Percentiles rank a stretch among this genome's conserved stretches.
phyloP scores from a whole-genome alignment of 1,284 basidiomycete genomes.

The Papiliotrema laurentii region DNA sequence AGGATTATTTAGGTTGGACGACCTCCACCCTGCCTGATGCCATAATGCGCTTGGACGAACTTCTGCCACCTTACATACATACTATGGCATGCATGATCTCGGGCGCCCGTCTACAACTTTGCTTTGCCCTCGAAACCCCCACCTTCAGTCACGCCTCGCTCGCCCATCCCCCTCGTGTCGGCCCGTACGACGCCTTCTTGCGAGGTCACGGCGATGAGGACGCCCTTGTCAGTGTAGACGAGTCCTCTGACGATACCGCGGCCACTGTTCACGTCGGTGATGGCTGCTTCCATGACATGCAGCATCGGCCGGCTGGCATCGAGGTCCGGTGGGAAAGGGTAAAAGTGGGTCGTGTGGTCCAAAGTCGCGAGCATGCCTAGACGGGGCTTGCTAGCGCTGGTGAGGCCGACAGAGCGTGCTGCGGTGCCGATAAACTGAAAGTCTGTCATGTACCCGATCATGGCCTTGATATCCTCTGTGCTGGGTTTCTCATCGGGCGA shows the following conservation, averaged over 20 bases:
- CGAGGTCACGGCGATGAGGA: slow-evolving; percentile 67
- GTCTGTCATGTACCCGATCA: slow-evolving; percentile 81
- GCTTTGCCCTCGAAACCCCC: slow-evolving; percentile 26
- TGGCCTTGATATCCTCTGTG: slow-evolving; percentile 75
- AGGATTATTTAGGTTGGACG: not conserved
- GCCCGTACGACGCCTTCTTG: slow-evolving; percentile 69
- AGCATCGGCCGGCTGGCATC: slow-evolving; percentile 74
- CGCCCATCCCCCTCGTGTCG: slow-evolving; percentile 21
- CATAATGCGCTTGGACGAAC: too few relatives aligned
- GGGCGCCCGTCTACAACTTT: slow-evolving; percentile 20
- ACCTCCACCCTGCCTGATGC: too few relatives aligned
- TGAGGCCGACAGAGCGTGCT: slow-evolving; percentile 62
- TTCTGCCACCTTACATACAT: too few relatives aligned
- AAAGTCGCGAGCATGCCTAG: slow-evolving; percentile 73
- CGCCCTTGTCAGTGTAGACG: slow-evolving; percentile 68
- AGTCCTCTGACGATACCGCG: slow-evolving; percentile 69
- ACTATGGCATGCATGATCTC: not conserved
- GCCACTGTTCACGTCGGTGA: slow-evolving; percentile 58
- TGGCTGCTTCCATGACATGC: slow-evolving; percentile 68
- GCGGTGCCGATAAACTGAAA: slow-evolving; percentile 69
- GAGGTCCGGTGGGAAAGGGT: slow-evolving; percentile 65
- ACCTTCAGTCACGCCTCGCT: slow-evolving; percentile 25
- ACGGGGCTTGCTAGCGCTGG: slow-evolving; percentile 42
- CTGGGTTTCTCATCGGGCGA: slow-evolving; percentile 58
- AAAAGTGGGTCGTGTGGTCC: slow-evolving; percentile 82